phyloP scores from a whole-genome alignment of 495 filamentous ascomycete species.

The Aspergillus asperescens region DNA sequence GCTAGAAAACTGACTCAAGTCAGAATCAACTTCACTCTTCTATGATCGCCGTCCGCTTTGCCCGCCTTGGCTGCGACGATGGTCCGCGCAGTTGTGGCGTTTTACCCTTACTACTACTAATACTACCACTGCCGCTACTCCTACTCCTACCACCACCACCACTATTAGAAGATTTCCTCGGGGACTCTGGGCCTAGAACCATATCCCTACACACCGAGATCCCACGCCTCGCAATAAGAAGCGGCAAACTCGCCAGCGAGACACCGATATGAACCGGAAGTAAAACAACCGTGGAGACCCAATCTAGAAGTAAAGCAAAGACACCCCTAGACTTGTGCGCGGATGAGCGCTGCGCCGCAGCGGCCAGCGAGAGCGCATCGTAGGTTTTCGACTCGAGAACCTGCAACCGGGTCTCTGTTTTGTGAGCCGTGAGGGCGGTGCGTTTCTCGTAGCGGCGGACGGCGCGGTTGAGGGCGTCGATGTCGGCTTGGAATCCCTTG shows the following conservation, averaged over 20 bases:
- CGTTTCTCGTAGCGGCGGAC: constrained; percentile 94
- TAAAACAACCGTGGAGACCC: constrained; percentile 27
- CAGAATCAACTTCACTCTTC: not conserved
- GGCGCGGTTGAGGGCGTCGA: constrained; percentile 85
- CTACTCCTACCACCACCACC: too few relatives aligned
- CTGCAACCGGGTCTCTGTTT: constrained; percentile 69
- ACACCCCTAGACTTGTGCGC: constrained; percentile 15
- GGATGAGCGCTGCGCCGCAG: constrained; percentile 56
- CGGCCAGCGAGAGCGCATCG: constrained; percentile 75
- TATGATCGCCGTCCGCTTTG: constrained; percentile 5
- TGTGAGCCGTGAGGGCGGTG: constrained; percentile 60
- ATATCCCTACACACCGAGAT: constrained; percentile 15
- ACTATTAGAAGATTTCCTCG: not conserved
- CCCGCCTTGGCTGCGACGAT: not conserved
- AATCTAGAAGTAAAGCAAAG: constrained; percentile 22
- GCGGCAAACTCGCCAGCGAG: constrained; percentile 24
- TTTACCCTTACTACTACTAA: constrained; percentile 20
- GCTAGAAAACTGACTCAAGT: not conserved
- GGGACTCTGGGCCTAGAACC: not conserved
- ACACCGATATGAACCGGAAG: constrained; percentile 27
- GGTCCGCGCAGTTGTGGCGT: constrained; percentile 6
- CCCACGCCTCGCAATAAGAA: constrained; percentile 18
- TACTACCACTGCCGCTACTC: not conserved
- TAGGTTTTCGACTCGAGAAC: constrained; percentile 63
- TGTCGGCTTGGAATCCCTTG: constrained; percentile 65